A percentile compares a stretch with the other conserved stretches of the same genome.
These are phyloP conservation scores for Eudorina sp. DNA, from an alignment of 139 green algal species.

Conservation along the genomic window DNA sequence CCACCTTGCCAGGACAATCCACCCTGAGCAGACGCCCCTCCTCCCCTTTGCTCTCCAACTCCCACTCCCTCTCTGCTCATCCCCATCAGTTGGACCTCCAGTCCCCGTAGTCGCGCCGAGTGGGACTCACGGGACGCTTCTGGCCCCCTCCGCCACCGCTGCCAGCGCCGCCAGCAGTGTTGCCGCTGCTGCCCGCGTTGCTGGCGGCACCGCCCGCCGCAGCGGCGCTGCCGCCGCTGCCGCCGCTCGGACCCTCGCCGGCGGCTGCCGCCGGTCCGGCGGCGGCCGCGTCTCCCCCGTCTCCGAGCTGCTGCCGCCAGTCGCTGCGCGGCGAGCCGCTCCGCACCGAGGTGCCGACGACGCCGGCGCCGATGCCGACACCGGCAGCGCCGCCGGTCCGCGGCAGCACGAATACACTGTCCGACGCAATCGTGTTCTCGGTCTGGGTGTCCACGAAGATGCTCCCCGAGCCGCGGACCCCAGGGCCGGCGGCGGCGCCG, in stretches of 20 bases:
- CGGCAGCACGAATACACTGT: not conserved
- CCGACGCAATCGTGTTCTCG: not conserved
- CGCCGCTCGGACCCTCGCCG: no score
- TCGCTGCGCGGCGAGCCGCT: not conserved
- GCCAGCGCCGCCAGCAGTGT: no score
- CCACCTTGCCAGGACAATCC: not conserved
- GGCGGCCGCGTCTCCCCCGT: not conserved
- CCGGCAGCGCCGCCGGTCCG: not conserved
- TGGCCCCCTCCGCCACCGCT: not conserved
- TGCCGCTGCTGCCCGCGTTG: no score
- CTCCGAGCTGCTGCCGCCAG: constrained; percentile 9
- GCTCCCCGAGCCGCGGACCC: not conserved
- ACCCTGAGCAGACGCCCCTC: not conserved
- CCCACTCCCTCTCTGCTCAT: not conserved
- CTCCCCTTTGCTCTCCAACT: not conserved
- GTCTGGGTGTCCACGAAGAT: not conserved
- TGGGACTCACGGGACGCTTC: not conserved
- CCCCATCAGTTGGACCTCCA: not conserved
- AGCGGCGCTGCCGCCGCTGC: no score
- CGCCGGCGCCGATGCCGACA: not conserved
- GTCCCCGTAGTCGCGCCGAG: not conserved
- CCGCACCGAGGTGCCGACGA: not conserved
- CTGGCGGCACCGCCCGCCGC: no score
- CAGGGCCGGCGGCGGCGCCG: not conserved
- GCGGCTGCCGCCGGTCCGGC: not conserved